Percentiles rank a stretch among this genome's conserved stretches.
Conservation (phyloP, 2,329 filamentous ascomycete genomes). For the Mycogone perniciosa region DNA sequence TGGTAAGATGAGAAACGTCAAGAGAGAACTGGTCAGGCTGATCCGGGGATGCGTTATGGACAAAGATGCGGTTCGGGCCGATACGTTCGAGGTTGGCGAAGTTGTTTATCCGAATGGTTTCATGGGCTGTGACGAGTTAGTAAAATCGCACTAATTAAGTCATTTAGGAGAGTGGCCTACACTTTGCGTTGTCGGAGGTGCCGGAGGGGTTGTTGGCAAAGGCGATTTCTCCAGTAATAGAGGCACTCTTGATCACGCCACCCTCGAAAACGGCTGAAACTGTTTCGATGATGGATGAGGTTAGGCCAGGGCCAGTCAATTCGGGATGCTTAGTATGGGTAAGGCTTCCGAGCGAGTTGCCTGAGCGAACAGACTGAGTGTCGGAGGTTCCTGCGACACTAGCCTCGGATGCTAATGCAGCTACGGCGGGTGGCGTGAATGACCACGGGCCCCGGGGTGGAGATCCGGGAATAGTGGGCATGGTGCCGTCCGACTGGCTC, state of each 20-base stretch:
- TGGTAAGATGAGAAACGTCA: constrained; percentile 64
- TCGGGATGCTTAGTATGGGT: constrained; percentile 75
- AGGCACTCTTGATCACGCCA: constrained; percentile 62
- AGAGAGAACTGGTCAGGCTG: constrained; percentile 75
- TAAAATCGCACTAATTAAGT: not conserved
- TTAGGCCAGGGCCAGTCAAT: constrained; percentile 70
- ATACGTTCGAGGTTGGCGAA: constrained; percentile 85
- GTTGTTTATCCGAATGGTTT: constrained; percentile 79
- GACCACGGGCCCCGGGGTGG: constrained; percentile 10
- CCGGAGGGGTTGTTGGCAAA: constrained; percentile 65
- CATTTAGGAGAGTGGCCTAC: constrained; percentile 32
- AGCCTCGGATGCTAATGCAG: constrained; percentile 56
- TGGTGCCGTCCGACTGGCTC: constrained; percentile 25
- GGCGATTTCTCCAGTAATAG: constrained; percentile 82
- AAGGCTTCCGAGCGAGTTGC: constrained; percentile 67
- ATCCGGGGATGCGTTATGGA: constrained; percentile 59
- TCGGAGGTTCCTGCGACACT: constrained; percentile 61
- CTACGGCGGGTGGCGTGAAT: constrained; percentile 40
- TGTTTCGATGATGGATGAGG: constrained; percentile 84
- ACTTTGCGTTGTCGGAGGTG: constrained; percentile 34
- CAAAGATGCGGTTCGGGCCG: constrained; percentile 86
- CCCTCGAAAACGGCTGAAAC: constrained; percentile 80
- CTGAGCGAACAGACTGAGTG: constrained; percentile 85
- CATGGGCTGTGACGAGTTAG: constrained; percentile 34
- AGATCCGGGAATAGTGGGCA: constrained; percentile 17